A percentile compares a stretch with the other conserved stretches of the same genome.
phyloP scores from a whole-genome alignment of 2,329 filamentous ascomycete genomes.

The Monilinia fructicola region DNA sequence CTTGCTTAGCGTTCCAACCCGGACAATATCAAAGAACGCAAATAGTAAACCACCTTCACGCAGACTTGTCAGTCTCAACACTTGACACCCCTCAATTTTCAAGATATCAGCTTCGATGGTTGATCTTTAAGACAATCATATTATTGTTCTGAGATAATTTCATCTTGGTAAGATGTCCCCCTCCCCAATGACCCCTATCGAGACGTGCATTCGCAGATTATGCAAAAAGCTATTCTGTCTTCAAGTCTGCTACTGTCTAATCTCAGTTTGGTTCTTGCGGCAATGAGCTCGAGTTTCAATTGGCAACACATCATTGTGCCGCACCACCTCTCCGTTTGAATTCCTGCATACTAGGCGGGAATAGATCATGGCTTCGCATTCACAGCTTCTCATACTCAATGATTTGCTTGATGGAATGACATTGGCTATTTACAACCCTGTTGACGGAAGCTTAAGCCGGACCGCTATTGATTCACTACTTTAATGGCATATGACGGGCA shows the following conservation, averaged over 20 bases:
- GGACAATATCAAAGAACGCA: slow-evolving; percentile 16
- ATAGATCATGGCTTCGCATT: slow-evolving; percentile 1
- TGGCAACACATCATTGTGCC: slow-evolving; percentile 14
- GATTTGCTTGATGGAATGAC: background rate
- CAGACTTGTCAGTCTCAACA: background rate
- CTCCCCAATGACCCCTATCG: background rate
- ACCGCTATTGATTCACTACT: background rate
- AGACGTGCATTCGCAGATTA: slow-evolving; percentile 10
- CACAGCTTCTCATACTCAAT: background rate
- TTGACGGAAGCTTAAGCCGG: background rate
- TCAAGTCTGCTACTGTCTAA: slow-evolving; percentile 8
- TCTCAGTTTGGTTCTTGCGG: slow-evolving; percentile 3
- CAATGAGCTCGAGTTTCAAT: slow-evolving; percentile 16
- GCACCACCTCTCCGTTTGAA: slow-evolving; percentile 2
- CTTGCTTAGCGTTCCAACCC: slow-evolving; percentile 18
- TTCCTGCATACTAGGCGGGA: background rate
- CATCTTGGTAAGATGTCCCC: slow-evolving; percentile 14
- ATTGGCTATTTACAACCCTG: slow-evolving; percentile 1
- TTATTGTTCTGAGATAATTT: background rate
- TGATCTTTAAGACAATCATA: slow-evolving; percentile 21
- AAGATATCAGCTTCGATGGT: slow-evolving; percentile 31
- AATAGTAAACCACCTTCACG: slow-evolving; percentile 1
- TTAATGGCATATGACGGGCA: slow-evolving; percentile 3
- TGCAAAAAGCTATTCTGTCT: background rate
- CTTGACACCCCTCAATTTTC: slow-evolving; percentile 7